A percentile compares a stretch with the other conserved stretches of the same genome.
These are phyloP conservation scores for Sonneratia alba DNA, from an alignment of 345 rosid genomes.

Conservation along the genomic window DNA sequence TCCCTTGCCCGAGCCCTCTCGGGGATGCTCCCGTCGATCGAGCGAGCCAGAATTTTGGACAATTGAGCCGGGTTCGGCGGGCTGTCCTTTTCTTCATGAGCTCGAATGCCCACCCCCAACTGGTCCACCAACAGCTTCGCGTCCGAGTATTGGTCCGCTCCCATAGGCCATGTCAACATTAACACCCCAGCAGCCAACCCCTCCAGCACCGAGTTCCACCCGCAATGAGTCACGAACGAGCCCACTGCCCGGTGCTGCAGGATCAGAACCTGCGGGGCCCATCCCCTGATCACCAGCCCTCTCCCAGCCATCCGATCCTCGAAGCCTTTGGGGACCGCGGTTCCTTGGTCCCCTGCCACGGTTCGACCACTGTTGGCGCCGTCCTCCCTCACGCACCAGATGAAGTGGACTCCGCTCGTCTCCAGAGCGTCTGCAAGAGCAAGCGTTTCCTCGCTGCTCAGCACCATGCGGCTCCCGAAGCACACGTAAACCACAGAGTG, in stretches of 20 bases:
- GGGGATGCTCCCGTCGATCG: conserved; percentile 11
- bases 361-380: background rate
- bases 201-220: conserved; percentile 15
- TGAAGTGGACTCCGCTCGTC: conserved; percentile 11
- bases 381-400: conserved; percentile 9
- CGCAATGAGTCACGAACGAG: conserved; percentile 10
- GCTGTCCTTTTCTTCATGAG: conserved; percentile 24
- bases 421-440: conserved; percentile 32
- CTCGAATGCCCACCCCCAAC: conserved; percentile 35
- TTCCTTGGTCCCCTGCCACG: background rate
- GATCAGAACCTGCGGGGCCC: conserved; percentile 18
- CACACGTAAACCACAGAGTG: conserved; percentile 52
- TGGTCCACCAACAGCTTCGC: conserved; percentile 49
- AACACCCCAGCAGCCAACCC: conserved; percentile 26
- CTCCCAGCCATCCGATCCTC: conserved; percentile 5
- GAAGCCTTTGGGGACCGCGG: conserved; percentile 9
- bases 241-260: conserved; percentile 16
- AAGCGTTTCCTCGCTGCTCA: conserved; percentile 32
- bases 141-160: conserved; percentile 46
- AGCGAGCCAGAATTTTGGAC: conserved; percentile 22
- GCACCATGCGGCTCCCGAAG: conserved; percentile 56
- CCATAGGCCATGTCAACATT: conserved; percentile 61
- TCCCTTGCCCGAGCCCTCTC: conserved; percentile 20
- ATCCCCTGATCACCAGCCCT: conserved; percentile 13
- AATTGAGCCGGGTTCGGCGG: conserved; percentile 34